Evolutionary conservation across 2,329 filamentous ascomycete species (phyloP), one percentile per base, ranked within the genome.

Genomic region (Neofusicoccum cordaticola): DNA sequence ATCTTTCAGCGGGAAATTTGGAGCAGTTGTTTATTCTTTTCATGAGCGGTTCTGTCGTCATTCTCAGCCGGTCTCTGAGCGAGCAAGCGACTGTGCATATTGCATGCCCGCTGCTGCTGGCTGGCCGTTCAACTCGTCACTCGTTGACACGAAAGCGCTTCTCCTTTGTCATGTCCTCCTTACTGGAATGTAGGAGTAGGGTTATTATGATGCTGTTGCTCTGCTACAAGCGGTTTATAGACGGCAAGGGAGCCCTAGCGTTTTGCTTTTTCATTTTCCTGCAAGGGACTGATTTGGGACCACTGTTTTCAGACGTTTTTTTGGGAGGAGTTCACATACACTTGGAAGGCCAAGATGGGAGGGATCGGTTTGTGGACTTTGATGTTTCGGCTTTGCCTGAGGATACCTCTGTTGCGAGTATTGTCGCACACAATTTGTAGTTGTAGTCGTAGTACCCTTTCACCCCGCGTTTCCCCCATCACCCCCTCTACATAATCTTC

Each of bases 21-120:
- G 41, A 37, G 56, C 19, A 27, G 44, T 44, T 44, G 5, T n/a
- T 61, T 41, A n/a, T 60, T 4, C 39, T 48, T 62, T 37, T 31
- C 5, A 31, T 22, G 47, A 62, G 45, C 58, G 45, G 35, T 22
- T 51, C 22, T 62, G 44, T 62, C 34, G 51, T 62, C 8, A 58
- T 17, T 58, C 27, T 45, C 31, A 58, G 56, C 56, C 56, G 56
- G 56, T 58, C 56, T 58, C 56, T 47, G 56, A 75, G 73, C 68
- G 56, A 58, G 56, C 56, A 37, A 58, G 41, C 41, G 56, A 58
- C n/a, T 58, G 56, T 58, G 56, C 56, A 58, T 58, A 58, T 37
- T 45, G 56, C 56, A 58, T 58, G 56, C 56, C 17, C 41, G 31
- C 56, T 45, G 56, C 56, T 58, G 56, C 56, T 58, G 56, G 56